Base-by-base conservation (phyloP, 768 basidiomycete genomes). In the Amanita muscaria region DNA sequence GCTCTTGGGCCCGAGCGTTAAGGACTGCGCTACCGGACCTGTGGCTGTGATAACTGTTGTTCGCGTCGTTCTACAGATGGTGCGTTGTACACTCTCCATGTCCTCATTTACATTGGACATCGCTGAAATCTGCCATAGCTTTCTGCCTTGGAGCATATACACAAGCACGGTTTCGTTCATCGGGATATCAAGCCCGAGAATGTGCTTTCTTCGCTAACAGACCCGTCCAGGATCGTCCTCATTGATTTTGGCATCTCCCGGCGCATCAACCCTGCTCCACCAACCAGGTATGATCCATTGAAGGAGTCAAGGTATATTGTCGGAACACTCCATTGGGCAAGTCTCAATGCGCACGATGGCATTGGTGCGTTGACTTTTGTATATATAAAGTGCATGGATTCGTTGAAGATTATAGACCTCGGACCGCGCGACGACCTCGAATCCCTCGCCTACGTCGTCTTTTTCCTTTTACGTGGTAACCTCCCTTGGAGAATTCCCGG, bases 181-280 rank as follows among this genome's bases (percentile, higher is more conserved):
- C 58, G 65, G 22, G 64, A 66, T 45, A 60, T 68, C 49, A 64
- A 64, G 38, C 63, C 64, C 5, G 57, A 53, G 3, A 65, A 67
- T 50, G 54, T 67, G n/a, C 57, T 64, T 41, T 51, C 44, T 25
- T 51, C 53, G 23, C 51, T 51, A 18, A 44, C 46, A 19, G 56
- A 63, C 41, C 36, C 53, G 29, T 55, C 54, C 8, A 49, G n/a
- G 37, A 49, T 66, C 45, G 45, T 49, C 23, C 49, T 66, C 34
- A 56, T 63, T 46, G 62, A 65, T 45, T 63, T 62, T 48, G 61
- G 60, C 22, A 56, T 63, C 39, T 51, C 64, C 18, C 47, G 42
- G 31, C 54, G 40, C 32, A 33, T 53, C 49, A 41, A 33, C 11
- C 19, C 25, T 51, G 56, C 48, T 21, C 48, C 36, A 10, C 50